phyloP scores from a whole-genome alignment of 2,329 filamentous ascomycete genomes.

The Bipolaris oryzae region DNA sequence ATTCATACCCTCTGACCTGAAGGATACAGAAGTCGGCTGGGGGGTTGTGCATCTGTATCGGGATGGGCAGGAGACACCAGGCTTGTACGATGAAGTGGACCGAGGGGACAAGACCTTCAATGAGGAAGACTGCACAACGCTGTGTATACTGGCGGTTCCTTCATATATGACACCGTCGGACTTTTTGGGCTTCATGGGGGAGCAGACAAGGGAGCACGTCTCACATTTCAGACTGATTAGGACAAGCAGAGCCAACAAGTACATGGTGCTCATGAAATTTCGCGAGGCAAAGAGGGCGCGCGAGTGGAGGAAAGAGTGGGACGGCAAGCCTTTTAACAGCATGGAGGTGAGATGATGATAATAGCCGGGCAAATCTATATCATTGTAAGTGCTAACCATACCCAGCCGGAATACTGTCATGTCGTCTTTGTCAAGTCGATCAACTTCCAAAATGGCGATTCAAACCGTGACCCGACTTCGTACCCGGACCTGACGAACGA shows the following conservation, averaged over 20 bases:
- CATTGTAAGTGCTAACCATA: slow-evolving; percentile 10
- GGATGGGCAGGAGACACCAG: slow-evolving; percentile 75
- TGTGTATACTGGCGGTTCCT: slow-evolving; percentile 93
- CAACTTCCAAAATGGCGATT: slow-evolving; percentile 72
- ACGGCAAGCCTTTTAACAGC: slow-evolving; percentile 89
- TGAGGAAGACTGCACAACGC: slow-evolving; percentile 76
- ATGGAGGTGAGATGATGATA: slow-evolving; percentile 70
- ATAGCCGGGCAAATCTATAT: no score
- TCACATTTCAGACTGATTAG: slow-evolving; percentile 94
- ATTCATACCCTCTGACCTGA: slow-evolving; percentile 72
- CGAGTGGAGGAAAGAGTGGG: slow-evolving; percentile 84
- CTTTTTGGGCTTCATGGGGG: slow-evolving; percentile 88
- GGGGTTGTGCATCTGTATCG: slow-evolving; percentile 94
- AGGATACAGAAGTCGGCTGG: slow-evolving; percentile 81
- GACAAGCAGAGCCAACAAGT: slow-evolving; percentile 85
- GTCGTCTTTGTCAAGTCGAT: slow-evolving; percentile 94
- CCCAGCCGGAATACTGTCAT: slow-evolving; percentile 86
- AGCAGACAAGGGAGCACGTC: slow-evolving; percentile 82
- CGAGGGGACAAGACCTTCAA: slow-evolving; percentile 45
- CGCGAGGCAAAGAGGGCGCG: slow-evolving; percentile 74
- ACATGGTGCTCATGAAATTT: slow-evolving; percentile 96
- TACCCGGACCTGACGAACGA: slow-evolving; percentile 69
- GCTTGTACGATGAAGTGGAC: slow-evolving; percentile 59
- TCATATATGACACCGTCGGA: slow-evolving; percentile 92
- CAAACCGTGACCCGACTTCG: slow-evolving; percentile 53